These are phyloP conservation scores for Sapria himalayana DNA, from an alignment of 345 rosid genomes.

Conservation along the genomic window DNA sequence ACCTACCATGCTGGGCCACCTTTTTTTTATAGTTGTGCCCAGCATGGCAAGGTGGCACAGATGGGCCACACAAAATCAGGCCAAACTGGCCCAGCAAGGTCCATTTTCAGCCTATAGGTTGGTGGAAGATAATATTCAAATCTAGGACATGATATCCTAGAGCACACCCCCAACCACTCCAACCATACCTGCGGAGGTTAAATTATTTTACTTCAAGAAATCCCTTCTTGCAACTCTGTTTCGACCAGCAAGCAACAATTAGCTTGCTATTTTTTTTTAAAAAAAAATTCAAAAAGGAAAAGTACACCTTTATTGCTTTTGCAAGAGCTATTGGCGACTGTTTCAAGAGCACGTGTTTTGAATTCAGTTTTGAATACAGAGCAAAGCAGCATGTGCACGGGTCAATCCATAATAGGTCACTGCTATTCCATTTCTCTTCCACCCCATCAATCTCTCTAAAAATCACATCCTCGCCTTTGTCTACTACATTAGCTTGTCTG, in stretches of 20 bases:
- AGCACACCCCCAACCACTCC: too few relatives aligned
- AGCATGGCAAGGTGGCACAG: too few relatives aligned
- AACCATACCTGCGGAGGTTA: too few relatives aligned
- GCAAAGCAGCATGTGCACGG: constrained; percentile 78
- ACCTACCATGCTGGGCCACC: too few relatives aligned
- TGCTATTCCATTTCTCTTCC: constrained; percentile 13
- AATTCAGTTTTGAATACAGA: constrained; percentile 54
- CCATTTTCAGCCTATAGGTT: too few relatives aligned
- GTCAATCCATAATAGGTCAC: constrained; percentile 58
- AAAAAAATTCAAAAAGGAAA: not conserved
- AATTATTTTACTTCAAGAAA: too few relatives aligned
- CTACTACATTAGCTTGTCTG: constrained; percentile 3
- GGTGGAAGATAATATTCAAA: too few relatives aligned
- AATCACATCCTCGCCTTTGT: constrained; percentile 9
- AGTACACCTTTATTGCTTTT: constrained; percentile 73
- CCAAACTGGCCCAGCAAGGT: too few relatives aligned
- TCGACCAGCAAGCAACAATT: constrained; percentile 3
- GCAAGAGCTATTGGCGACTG: constrained; percentile 84
- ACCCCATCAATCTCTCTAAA: constrained; percentile 7
- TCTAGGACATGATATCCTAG: too few relatives aligned
- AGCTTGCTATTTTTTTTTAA: not conserved
- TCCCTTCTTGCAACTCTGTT: too few relatives aligned
- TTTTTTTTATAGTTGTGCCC: too few relatives aligned
- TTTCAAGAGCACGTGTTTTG: constrained; percentile 42
- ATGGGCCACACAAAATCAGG: too few relatives aligned